phyloP scores from a whole-genome alignment of 306 rosid genomes.

The Prinsepia uniflora region DNA sequence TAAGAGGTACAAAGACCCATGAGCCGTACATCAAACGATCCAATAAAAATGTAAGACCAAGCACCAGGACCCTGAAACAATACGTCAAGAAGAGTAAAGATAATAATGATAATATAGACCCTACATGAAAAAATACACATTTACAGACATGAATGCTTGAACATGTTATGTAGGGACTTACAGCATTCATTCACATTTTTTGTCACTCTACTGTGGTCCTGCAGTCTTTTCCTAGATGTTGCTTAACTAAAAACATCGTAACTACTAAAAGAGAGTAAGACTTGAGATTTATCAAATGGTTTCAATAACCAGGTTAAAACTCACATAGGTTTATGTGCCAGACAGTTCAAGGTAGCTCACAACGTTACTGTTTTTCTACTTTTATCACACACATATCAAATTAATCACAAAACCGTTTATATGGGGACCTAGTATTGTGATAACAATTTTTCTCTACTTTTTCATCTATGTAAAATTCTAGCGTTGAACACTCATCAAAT shows the following conservation, averaged over 20 bases:
- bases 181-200: background rate
- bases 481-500: background rate
- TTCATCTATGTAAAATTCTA: background rate
- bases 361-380: background rate
- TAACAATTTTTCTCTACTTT: background rate
- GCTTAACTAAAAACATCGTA: background rate
- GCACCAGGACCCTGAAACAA: conserved; percentile 62
- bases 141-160: background rate
- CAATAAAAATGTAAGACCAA: conserved; percentile 62
- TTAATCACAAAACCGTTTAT: background rate
- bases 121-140: conserved; percentile 2
- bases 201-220: background rate
- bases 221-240: background rate
- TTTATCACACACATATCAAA: background rate
- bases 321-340: background rate
- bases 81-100: conserved; percentile 13
- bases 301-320: background rate
- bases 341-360: background rate
- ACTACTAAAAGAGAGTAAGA: background rate
- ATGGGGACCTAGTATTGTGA: background rate
- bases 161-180: background rate
- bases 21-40: conserved; percentile 75
- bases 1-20: conserved; percentile 85
- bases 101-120: conserved; percentile 8
- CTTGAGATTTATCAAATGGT: background rate